Conservation (phyloP, 2,329 filamentous ascomycete species). For the Cercospora nicotianae region DNA sequence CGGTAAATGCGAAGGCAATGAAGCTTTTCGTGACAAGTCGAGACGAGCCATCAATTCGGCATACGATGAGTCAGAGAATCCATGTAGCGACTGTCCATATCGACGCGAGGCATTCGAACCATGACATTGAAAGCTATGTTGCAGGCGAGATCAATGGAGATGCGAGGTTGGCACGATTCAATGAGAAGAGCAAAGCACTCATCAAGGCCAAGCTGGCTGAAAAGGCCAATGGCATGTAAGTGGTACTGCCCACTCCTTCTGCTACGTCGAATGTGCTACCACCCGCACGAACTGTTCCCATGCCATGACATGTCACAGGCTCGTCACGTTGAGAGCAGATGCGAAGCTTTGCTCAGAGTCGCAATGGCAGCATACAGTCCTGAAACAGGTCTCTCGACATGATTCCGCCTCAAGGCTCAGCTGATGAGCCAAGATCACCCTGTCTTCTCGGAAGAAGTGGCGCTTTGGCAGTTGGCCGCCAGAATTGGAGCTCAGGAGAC, state of each 20-base stretch:
- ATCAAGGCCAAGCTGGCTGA: constrained; percentile 22
- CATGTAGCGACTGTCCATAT: background rate
- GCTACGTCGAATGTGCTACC: no score
- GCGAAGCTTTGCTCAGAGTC: no score
- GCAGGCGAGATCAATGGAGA: background rate
- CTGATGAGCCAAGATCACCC: no score
- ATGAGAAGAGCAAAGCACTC: background rate
- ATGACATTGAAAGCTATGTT: constrained; percentile 15
- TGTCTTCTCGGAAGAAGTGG: no score
- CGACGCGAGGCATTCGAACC: background rate
- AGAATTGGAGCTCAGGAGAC: no score
- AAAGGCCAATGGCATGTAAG: constrained; percentile 30
- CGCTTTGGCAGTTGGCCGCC: no score
- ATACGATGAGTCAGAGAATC: background rate
- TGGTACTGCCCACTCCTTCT: background rate
- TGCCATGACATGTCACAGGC: no score
- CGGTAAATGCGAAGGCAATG: background rate
- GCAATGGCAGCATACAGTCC: no score
- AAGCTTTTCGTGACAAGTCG: constrained; percentile 12
- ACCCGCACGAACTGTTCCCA: no score
- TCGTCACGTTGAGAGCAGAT: no score
- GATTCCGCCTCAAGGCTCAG: no score
- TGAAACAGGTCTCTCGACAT: no score
- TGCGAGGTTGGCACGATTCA: background rate
- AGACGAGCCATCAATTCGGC: background rate